Percentiles rank a stretch among this genome's conserved stretches.
Evolutionary conservation across 352 stramenopile genomes (phyloP).

Genomic region (Globisporangium yorkense): DNA sequence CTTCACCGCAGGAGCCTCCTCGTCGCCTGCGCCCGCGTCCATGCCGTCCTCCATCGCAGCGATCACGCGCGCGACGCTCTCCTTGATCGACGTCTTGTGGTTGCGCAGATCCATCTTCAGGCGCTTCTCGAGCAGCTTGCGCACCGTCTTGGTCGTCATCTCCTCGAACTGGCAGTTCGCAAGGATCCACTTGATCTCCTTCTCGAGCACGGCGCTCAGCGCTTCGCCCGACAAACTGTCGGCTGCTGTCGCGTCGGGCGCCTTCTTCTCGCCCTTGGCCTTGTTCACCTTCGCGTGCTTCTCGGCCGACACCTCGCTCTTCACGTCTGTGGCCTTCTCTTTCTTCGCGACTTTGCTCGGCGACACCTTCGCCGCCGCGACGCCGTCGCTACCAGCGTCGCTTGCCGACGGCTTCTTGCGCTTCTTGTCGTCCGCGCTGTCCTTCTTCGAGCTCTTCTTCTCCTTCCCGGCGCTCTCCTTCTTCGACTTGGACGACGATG

Average conservation of each 20-base stretch:
- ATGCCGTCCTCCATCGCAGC: conserved; percentile 62
- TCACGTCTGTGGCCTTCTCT: conserved; percentile 27
- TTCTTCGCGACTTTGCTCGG: conserved; percentile 44
- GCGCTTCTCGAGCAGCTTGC: conserved; percentile 65
- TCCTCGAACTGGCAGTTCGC: conserved; percentile 74
- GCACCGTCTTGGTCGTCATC: conserved; percentile 79
- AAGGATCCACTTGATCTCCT: conserved; percentile 77
- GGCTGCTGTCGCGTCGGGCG: background rate
- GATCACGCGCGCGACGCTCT: conserved; percentile 71
- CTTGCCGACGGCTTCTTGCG: conserved; percentile 12
- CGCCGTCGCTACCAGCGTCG: background rate
- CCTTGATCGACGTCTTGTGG: conserved; percentile 73
- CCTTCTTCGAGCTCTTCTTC: conserved; percentile 27
- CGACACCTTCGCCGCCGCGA: conserved; percentile 3
- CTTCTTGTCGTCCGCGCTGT: conserved; percentile 21
- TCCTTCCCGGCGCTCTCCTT: conserved; percentile 16
- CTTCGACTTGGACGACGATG: conserved; percentile 10
- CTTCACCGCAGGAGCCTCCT: background rate
- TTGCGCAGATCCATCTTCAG: conserved; percentile 65
- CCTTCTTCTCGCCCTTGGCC: conserved; percentile 8
- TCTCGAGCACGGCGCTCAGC: conserved; percentile 55
- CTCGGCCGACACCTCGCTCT: conserved; percentile 12
- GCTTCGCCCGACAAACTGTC: conserved; percentile 27
- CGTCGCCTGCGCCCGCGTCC: conserved; percentile 6
- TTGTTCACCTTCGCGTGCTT: conserved; percentile 3